These are phyloP conservation scores for Zygosaccharomyces pseudorouxii DNA, from an alignment of 805 yeast genomes.

Conservation along the genomic window DNA sequence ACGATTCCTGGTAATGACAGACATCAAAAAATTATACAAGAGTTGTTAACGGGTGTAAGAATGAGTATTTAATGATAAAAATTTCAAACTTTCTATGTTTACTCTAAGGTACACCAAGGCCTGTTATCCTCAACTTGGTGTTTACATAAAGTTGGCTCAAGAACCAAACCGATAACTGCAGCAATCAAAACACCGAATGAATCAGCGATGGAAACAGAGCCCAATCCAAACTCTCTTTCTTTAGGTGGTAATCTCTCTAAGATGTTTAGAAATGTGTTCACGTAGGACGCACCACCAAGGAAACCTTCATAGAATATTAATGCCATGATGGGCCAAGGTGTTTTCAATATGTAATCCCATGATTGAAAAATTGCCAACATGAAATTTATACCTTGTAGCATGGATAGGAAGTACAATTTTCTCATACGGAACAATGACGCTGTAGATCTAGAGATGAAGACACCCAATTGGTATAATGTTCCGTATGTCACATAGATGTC, in stretches of 20 bases:
- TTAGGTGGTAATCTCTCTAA: constrained; percentile 49
- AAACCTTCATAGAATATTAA: constrained; percentile 83
- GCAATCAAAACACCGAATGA: constrained; percentile 81
- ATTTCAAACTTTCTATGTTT: constrained; percentile 14
- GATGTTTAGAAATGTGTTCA: constrained; percentile 78
- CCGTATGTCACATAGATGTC: constrained; percentile 92
- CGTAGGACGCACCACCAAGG: constrained; percentile 86
- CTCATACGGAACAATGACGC: constrained; percentile 57
- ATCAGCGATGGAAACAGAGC: constrained; percentile 79
- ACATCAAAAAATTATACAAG: constrained; percentile 56
- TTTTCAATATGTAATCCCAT: constrained; percentile 49
- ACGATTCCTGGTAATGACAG: constrained; percentile 51
- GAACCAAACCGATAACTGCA: constrained; percentile 65
- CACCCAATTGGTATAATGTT: constrained; percentile 86
- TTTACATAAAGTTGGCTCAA: constrained; percentile 69
- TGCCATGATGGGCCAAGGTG: constrained; percentile 55
- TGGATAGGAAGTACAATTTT: constrained; percentile 55
- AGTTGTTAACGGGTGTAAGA: constrained; percentile 38
- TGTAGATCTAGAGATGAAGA: constrained; percentile 85
- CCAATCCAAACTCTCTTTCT: constrained; percentile 74
- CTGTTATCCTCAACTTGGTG: constrained; percentile 69
- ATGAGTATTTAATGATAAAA: constrained; percentile 29
- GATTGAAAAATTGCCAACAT: constrained; percentile 60
- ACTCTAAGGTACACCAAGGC: constrained; percentile 63
- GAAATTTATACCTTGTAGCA: constrained; percentile 65